Evolutionary conservation across 2,329 filamentous ascomycete species (phyloP).

Genomic region (Aspergillus sp.): DNA sequence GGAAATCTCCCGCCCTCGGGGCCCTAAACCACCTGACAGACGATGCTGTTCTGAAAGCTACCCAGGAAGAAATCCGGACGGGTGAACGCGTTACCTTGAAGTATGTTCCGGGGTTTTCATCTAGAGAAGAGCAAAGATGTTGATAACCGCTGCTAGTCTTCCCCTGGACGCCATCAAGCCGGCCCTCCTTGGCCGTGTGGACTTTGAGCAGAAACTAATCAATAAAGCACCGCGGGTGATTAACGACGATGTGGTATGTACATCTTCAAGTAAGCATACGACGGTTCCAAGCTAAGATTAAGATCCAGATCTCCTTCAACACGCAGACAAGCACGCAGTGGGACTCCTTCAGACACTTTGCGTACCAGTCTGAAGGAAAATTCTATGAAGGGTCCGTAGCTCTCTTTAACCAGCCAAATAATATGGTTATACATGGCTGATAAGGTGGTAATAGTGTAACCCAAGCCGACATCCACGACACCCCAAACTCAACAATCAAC

Average conservation of each 20-base stretch:
- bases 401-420: no score
- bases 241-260: not conserved
- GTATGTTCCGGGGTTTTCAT: not conserved
- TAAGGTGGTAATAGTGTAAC: not conserved
- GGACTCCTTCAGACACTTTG: constrained; percentile 7
- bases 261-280: no score
- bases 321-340: constrained; percentile 7
- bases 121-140: not conserved
- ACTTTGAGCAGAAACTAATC: not conserved
- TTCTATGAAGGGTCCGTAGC: not conserved
- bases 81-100: not conserved
- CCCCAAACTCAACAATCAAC: not conserved
- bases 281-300: no score
- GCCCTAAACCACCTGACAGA: not conserved
- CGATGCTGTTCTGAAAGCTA: not conserved
- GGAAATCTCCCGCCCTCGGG: not conserved
- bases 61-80: not conserved
- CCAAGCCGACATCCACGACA: not conserved
- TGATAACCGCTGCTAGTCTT: not conserved
- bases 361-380: not conserved
- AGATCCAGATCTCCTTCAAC: constrained; percentile 2
- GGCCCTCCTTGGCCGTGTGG: not conserved
- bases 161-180: not conserved
- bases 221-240: constrained; percentile 1
- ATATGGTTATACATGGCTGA: no score